A percentile compares a stretch with the other conserved stretches of the same genome.
These are phyloP conservation scores for Cladophialophora immunda DNA, from an alignment of 2,329 filamentous ascomycete genomes.

Conservation along the genomic window DNA sequence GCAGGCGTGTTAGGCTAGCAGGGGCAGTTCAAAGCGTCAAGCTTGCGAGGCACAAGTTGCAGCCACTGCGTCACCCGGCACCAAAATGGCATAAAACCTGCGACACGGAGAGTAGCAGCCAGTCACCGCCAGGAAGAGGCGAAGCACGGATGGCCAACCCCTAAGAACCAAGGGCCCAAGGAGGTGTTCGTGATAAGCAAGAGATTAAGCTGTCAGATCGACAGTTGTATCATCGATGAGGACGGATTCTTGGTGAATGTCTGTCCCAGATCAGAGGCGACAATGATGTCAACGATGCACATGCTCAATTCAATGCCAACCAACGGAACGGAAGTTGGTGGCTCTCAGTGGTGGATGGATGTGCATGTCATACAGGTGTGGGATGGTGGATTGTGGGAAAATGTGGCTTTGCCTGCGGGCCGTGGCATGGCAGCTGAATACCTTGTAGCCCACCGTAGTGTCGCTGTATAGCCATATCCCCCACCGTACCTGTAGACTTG, in stretches of 20 bases:
- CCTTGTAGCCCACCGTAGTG: background rate
- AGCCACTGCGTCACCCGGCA: slow-evolving; percentile 27
- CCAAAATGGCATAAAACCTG: slow-evolving; percentile 21
- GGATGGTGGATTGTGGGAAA: background rate
- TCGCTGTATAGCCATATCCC: background rate
- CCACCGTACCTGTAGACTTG: no score
- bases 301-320: slow-evolving; percentile 1
- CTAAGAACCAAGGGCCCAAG: slow-evolving; percentile 1
- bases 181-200: slow-evolving; percentile 2
- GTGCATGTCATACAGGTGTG: background rate
- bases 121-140: slow-evolving; percentile 7
- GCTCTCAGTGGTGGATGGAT: slow-evolving; percentile 2
- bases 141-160: background rate
- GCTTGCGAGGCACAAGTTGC: slow-evolving; percentile 11
- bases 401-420: slow-evolving; percentile 1
- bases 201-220: slow-evolving; percentile 13
- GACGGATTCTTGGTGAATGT: slow-evolving; percentile 12
- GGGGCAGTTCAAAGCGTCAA: slow-evolving; percentile 5
- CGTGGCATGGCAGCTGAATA: background rate
- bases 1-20: background rate
- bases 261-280: slow-evolving; percentile 8
- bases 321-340: background rate
- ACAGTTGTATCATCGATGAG: slow-evolving; percentile 16
- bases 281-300: slow-evolving; percentile 16
- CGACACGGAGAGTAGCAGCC: slow-evolving; percentile 17